Base-by-base conservation (phyloP, 257 asterid species). In the Pogostemon cablin region DNA sequence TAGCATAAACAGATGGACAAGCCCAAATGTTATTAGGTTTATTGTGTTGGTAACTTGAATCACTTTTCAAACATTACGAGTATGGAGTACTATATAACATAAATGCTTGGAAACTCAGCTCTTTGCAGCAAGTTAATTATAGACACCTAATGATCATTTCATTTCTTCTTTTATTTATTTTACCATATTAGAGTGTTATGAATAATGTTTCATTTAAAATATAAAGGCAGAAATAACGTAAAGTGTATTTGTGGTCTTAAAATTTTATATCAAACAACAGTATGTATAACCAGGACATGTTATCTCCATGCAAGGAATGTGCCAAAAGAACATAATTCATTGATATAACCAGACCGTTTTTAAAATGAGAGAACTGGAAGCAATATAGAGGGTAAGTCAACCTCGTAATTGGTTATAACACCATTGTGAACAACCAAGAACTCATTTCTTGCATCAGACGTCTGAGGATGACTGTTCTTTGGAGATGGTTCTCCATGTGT, bases 401-500 rank as follows among this genome's bases (percentile, higher is more conserved):
- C 99, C 99, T 89, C 93, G 71, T 95, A 95, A 81, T 95, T 95
- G 52, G 99, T 95, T 77, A 95, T 79, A 69, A 95, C 85, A 75
- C 99, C 99, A 81, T 95, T 95, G 70, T 95, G 99, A 62, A 95
- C 99, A 68, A 91, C 99, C 84, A 91, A 44, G 72, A 95, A 95
- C 72, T 95, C 96, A 46, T 95, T 89, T 67, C 79, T 88, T 43
- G 84, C 70, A 67, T 85, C 98, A 73, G 98, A 95, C 48, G 88
- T 80, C 75, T 95, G 99, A 55, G 99, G 99, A 77, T 95, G 99
- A 65, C 97, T 95, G 75, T 95, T 95, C 77, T 86, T 86, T n/a
- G 98, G 97, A 75, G 99, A 88, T 63, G 99, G 99, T 80, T 84
- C 97, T 68, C 99, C 99, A 75, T 95, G 99, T 43, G 99, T 95